Evolutionary conservation across 345 rosid genomes (phyloP).

Genomic region (Corymbia maculata): DNA sequence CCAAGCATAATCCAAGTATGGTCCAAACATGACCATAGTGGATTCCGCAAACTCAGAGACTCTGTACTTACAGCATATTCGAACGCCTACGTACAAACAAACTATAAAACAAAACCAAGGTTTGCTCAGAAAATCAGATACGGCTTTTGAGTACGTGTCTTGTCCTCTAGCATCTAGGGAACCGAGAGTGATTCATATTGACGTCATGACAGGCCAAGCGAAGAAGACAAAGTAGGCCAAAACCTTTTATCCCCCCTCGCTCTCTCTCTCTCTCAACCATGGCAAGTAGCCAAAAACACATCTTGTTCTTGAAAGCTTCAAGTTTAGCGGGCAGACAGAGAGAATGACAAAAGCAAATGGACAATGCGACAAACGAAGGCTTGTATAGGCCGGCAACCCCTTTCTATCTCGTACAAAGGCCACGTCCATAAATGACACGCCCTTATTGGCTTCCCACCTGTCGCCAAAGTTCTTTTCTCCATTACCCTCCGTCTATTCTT

Average conservation of each 20-base stretch:
- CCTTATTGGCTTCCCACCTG: not conserved
- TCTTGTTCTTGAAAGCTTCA: not conserved
- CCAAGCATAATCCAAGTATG: not conserved
- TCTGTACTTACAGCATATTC: not conserved
- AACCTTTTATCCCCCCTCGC: not conserved
- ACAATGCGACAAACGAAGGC: not conserved
- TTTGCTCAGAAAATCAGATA: not conserved
- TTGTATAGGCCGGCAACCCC: not conserved
- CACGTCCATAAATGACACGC: not conserved
- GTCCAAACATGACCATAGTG: not conserved
- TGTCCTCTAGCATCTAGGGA: not conserved
- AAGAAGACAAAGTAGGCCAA: not conserved
- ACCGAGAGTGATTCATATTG: not conserved
- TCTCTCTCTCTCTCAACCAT: not conserved
- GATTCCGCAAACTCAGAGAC: not conserved
- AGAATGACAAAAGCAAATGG: not conserved
- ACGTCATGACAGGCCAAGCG: not conserved
- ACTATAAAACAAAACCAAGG: not conserved
- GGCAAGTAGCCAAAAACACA: not conserved
- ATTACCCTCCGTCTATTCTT: not conserved
- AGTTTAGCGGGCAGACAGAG: not conserved
- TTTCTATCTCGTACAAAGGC: not conserved
- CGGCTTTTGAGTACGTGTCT: not conserved
- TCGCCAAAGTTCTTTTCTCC: not conserved
- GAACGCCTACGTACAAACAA: not conserved